Base-by-base conservation (phyloP, 2,329 filamentous ascomycete species). In the Aspergillus melleus region DNA sequence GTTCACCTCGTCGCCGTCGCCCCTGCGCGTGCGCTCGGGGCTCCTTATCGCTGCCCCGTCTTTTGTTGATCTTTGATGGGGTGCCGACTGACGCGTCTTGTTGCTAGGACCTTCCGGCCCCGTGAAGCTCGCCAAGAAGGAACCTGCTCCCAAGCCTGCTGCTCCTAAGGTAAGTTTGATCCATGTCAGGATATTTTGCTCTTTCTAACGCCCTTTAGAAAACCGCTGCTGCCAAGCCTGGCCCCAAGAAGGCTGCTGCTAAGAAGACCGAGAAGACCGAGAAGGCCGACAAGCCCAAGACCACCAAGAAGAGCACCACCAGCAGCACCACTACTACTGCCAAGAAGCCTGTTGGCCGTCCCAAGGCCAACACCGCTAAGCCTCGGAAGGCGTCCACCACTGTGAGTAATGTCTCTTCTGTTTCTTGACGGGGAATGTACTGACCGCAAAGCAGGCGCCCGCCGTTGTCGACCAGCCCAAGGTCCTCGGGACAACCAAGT, bases 111-210 rank as follows among this genome's bases (percentile, higher is more conserved):
- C 91, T 61, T 96, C 92, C 65, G 92, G 92, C 62, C 90, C 91
- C 68, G 92, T 95, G 79, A 96, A 96, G 89, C 88, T 96, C 61
- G 90, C 89, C 61, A 94, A 94, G 88, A 92, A 92, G 83, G 84
- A 85, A 58, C 59, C 74, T 57, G 70, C 71, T 64, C 71, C 76
- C 52, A 77, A 83, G 76, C 75, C 80, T 56, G 75, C 77, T 60
- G 65, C 77, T 60, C 65, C 73, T 36, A 77, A 76, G 73, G 70
- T 71, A 65, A 56, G 54, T 29, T 30, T 42, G 11, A 22, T 51
- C 24, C 4, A 22, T 32, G 24, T 30, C 32, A 26, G 11, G 6
- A 1, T 39, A 11, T 29, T n/a, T 32, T 9, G 53, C 12, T 2
- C 32, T 53, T 8, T 39, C 22, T 54, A 32, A 57, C 52, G 19